Base-by-base conservation (phyloP, 2,329 filamentous ascomycete genomes). In the Trichoderma simmonsii region DNA sequence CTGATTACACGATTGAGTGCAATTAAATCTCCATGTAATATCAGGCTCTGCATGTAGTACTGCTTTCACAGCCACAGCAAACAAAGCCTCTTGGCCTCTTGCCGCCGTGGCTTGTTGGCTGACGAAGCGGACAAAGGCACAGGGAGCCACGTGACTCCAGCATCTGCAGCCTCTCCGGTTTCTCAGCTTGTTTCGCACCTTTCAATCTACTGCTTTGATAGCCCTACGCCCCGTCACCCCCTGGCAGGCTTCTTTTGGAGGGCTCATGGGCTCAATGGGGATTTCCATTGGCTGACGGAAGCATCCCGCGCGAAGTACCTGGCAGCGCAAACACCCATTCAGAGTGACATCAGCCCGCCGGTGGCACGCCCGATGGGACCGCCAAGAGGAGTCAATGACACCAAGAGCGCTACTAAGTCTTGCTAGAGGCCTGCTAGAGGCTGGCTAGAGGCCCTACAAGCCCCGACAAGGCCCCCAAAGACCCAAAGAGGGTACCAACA, bases 181-280 rank as follows among this genome's bases (percentile, higher is more conserved):
- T 2, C 15, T 18, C 54, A 59, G 26, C 26, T 32, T 26, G 56
- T 28, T 59, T 28, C 26, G 56, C 56, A 59, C 56, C 28, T 26
- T 30, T 9, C 56, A 26, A 30, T 32, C n/a, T 14, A 4, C n/a
- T 21, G 24, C 24, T 9, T 43, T 67, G 64, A 67, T 67, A 67
- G 64, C 51, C 32, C 34, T 59, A 67, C 51, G 51, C 64, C 64
- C 51, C 5, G 24, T 51, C 28, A 12, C 28, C 64, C 64, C 64
- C 32, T 57, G 64, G 39, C 66, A 43, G 36, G 56, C 65, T 56
- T 60, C 56, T 61, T 69, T 69, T 48, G 65, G 65, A 69, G 65
- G 65, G 36, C 66, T 69, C 66, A 69, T 69, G 66, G 36, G 26
- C 36, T 24, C n/a, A 61, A 26, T 24, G 18, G 8, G 56, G 26